phyloP scores from a whole-genome alignment of 106 monocot genomes.

The Triglochin maritima region DNA sequence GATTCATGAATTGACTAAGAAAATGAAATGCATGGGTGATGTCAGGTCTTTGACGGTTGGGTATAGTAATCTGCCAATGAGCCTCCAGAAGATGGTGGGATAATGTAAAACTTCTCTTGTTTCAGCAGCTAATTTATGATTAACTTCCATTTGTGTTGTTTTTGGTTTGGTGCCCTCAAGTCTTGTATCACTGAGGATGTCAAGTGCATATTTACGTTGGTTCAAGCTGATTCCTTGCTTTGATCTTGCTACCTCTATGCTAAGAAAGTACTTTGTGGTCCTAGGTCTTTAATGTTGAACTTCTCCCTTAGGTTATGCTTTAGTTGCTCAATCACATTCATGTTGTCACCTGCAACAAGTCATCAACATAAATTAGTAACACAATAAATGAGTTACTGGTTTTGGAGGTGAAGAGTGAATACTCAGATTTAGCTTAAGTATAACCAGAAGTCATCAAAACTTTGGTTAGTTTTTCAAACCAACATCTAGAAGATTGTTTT shows the following conservation, averaged over 20 bases:
- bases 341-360: background rate
- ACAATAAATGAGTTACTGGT: no score
- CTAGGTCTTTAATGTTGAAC: background rate
- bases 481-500: background rate
- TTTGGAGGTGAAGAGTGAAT: background rate
- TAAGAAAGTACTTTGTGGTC: background rate
- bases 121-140: background rate
- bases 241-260: background rate
- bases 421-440: background rate
- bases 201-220: background rate
- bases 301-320: background rate
- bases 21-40: background rate
- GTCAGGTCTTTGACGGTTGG: background rate
- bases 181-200: background rate
- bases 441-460: background rate
- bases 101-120: background rate
- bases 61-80: background rate
- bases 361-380: background rate
- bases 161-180: background rate
- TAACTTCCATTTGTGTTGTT: background rate
- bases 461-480: background rate
- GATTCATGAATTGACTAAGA: background rate
- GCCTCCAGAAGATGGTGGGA: background rate
- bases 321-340: background rate
- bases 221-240: background rate